Evolutionary conservation across 2,329 filamentous ascomycete genomes (phyloP).

Genomic region (Didymella keratinophila): DNA sequence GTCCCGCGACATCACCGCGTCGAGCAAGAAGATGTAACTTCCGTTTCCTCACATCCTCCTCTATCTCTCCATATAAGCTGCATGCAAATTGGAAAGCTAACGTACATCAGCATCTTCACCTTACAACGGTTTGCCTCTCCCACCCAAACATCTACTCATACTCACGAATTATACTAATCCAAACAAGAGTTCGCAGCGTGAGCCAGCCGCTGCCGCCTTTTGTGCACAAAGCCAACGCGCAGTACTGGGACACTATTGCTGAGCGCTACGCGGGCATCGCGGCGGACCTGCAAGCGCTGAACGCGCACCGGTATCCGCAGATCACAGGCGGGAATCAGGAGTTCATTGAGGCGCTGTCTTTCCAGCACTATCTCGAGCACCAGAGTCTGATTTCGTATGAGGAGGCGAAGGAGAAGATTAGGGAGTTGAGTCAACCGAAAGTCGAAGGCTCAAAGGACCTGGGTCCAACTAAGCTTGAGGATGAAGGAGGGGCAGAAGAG

Average conservation of each 20-base stretch:
- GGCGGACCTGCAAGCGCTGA: slow-evolving; percentile 77
- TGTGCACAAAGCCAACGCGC: slow-evolving; percentile 73
- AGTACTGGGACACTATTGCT: slow-evolving; percentile 74
- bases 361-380: slow-evolving; percentile 83
- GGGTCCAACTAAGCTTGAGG: too few relatives aligned
- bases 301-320: slow-evolving; percentile 80
- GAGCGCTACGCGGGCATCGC: slow-evolving; percentile 72
- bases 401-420: slow-evolving; percentile 59
- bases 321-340: slow-evolving; percentile 87
- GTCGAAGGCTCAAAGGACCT: background rate
- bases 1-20: slow-evolving; percentile 88
- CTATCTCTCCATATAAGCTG: too few relatives aligned
- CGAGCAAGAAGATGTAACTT: slow-evolving; percentile 98
- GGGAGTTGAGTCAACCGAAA: slow-evolving; percentile 40
- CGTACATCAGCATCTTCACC: too few relatives aligned
- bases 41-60: too few relatives aligned
- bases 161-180: too few relatives aligned
- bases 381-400: slow-evolving; percentile 76
- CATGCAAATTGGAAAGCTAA: too few relatives aligned
- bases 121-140: too few relatives aligned
- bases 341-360: slow-evolving; percentile 89
- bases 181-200: slow-evolving; percentile 66
- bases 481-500: background rate
- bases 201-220: slow-evolving; percentile 70
- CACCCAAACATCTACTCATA: too few relatives aligned